Conservation (phyloP, 805 yeast species). For the Tetrapisispora pingtungensis region DNA sequence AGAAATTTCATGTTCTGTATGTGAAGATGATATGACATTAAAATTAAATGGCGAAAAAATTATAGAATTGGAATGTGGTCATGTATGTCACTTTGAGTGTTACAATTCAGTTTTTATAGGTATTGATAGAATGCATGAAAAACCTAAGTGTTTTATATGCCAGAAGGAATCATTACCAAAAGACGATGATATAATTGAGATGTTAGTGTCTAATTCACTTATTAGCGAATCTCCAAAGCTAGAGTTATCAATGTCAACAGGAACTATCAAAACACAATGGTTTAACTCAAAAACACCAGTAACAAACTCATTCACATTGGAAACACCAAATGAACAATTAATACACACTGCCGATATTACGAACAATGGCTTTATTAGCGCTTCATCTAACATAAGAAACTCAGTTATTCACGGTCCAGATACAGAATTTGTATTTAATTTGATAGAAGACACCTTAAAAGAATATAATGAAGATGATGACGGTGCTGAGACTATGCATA, state of each 20-base stretch:
- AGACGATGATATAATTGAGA: constrained; percentile 23
- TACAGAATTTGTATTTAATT: neutral
- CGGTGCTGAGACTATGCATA: neutral
- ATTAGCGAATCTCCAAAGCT: constrained; percentile 3
- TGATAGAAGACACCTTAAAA: neutral
- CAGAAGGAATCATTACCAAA: constrained; percentile 16
- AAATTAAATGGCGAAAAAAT: constrained; percentile 36
- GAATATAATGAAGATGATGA: neutral
- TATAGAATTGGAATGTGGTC: constrained; percentile 35
- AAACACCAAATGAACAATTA: constrained; percentile 25
- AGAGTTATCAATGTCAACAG: neutral
- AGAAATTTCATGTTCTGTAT: constrained; percentile 30
- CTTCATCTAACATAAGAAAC: constrained; percentile 1
- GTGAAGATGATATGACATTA: constrained; percentile 34
- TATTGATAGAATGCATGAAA: constrained; percentile 6
- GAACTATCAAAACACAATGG: constrained; percentile 13
- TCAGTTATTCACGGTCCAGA: neutral
- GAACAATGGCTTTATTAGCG: constrained; percentile 20
- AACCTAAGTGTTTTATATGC: constrained; percentile 26
- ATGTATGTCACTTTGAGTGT: constrained; percentile 38
- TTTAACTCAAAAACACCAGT: constrained; percentile 11
- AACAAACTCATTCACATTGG: neutral
- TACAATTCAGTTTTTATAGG: constrained; percentile 26
- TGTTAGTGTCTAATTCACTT: constrained; percentile 15
- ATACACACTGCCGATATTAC: constrained; percentile 24